These are phyloP conservation scores for Isatis lusitanica DNA, from an alignment of 441 rosid genomes.

Conservation along the genomic window DNA sequence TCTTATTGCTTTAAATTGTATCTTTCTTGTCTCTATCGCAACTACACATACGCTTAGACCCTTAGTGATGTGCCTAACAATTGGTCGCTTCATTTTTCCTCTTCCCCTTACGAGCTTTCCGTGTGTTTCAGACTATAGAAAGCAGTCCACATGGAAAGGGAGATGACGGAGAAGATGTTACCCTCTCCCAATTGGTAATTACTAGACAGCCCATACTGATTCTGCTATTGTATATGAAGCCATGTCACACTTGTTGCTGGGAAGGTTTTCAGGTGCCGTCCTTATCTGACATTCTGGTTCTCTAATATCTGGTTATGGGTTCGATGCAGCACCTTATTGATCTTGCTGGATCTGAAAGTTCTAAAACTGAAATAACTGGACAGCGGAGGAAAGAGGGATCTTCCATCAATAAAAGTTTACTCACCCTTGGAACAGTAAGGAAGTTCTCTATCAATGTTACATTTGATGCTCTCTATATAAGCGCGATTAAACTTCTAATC, in stretches of 20 bases:
- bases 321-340: conserved; percentile 97
- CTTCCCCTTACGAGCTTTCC: background rate
- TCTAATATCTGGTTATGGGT: conserved; percentile 35
- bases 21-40: background rate
- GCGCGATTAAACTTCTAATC: conserved; percentile 5
- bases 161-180: conserved; percentile 84
- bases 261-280: background rate
- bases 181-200: conserved; percentile 91
- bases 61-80: conserved; percentile 17
- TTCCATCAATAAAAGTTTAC: conserved; percentile 93
- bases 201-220: conserved; percentile 32
- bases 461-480: background rate
- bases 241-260: conserved; percentile 20
- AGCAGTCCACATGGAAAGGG: conserved; percentile 91
- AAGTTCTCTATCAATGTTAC: conserved; percentile 21
- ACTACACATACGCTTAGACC: conserved; percentile 6
- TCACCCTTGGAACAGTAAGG: conserved; percentile 98
- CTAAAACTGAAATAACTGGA: conserved; percentile 95
- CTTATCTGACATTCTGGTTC: background rate
- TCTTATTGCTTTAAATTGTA: background rate
- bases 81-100: background rate
- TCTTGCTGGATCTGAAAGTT: conserved; percentile 99
- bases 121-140: conserved; percentile 73
- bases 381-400: conserved; percentile 97
- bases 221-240: conserved; percentile 20